Conservation (phyloP, 768 basidiomycete species). For the Tulasnella sp. region DNA sequence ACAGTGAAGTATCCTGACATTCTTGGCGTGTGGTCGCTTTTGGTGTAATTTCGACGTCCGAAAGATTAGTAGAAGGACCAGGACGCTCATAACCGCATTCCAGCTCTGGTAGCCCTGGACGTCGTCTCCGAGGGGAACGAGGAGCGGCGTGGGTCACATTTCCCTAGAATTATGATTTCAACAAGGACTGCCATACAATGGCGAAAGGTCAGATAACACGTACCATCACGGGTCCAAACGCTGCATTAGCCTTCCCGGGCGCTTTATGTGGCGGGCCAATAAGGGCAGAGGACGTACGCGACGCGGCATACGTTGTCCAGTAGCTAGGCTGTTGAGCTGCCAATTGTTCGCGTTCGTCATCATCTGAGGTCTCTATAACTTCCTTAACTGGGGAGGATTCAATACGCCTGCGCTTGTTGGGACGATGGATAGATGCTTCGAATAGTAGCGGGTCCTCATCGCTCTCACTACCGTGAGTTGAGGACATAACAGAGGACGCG, state of each 20-base stretch:
- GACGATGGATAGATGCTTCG: neutral
- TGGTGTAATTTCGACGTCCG: no score
- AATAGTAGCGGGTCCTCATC: conserved; percentile 14
- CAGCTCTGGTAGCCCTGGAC: no score
- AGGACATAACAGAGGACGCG: no score
- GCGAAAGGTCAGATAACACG: neutral
- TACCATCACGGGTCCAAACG: no score
- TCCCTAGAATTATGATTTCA: no score
- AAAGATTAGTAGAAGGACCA: no score
- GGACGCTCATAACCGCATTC: no score
- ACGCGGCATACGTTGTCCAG: neutral
- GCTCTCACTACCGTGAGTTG: neutral
- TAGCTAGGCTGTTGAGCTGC: conserved; percentile 9
- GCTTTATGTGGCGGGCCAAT: neutral
- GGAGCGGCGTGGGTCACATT: no score
- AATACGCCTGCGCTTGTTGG: neutral
- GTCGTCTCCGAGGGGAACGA: no score
- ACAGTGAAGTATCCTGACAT: no score
- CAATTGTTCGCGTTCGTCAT: conserved; percentile 45
- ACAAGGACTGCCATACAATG: no score
- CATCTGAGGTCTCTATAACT: conserved; percentile 52
- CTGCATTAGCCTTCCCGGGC: neutral
- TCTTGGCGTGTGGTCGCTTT: no score
- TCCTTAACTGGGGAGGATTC: conserved; percentile 25
- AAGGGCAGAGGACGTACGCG: neutral